These are phyloP conservation scores for Macroventuria anomochaeta DNA, from an alignment of 2,329 filamentous ascomycete species.

Conservation along the genomic window DNA sequence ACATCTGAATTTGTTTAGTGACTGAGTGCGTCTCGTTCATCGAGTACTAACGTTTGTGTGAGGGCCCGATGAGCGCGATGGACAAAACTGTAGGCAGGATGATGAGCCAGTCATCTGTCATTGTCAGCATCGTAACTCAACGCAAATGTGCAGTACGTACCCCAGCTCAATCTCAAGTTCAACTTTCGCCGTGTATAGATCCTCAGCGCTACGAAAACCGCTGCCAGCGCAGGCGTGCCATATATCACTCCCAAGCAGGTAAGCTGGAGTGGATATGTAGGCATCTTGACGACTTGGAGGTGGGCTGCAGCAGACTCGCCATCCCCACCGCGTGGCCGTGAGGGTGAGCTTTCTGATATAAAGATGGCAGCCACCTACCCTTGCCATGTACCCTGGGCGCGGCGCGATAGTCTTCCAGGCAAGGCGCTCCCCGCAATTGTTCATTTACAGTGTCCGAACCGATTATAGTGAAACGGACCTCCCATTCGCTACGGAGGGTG, in stretches of 20 bases:
- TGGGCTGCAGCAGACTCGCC: constrained; percentile 15
- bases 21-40: not conserved
- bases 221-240: constrained; percentile 42
- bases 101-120: constrained; percentile 49
- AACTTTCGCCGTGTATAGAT: constrained; percentile 49
- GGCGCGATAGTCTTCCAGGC: constrained; percentile 6
- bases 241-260: constrained; percentile 48
- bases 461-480: constrained; percentile 14
- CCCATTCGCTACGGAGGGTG: constrained; percentile 10
- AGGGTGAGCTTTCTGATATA: constrained; percentile 15
- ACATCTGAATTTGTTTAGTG: constrained; percentile 33
- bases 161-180: constrained; percentile 46
- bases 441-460: constrained; percentile 13
- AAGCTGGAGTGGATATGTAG: constrained; percentile 48
- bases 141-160: constrained; percentile 26
- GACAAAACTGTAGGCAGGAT: constrained; percentile 45
- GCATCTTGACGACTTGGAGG: constrained; percentile 40
- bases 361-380: constrained; percentile 9
- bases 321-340: constrained; percentile 13
- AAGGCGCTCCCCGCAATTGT: constrained; percentile 15
- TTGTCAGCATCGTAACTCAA: not conserved
- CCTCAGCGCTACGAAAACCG: constrained; percentile 44
- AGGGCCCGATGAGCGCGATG: constrained; percentile 47
- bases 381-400: constrained; percentile 4
- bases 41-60: constrained; percentile 40